Evolutionary conservation across 306 rosid species (phyloP), one percentile per base, ranked within the genome.

Genomic region (Prunus campanulata): DNA sequence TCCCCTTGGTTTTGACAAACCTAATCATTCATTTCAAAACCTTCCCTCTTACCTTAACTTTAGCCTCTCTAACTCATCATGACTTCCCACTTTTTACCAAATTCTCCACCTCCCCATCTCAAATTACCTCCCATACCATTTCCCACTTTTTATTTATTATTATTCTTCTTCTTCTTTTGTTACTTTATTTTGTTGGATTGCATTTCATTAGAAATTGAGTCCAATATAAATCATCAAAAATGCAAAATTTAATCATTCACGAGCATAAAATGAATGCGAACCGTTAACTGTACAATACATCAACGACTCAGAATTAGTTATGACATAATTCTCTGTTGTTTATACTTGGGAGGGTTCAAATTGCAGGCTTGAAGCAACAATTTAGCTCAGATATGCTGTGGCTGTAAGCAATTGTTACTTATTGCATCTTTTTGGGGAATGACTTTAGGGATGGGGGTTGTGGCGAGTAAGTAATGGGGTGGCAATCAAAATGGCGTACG

Each of bases 11-110:
- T 85, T 85, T 83, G 77, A 60, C 84, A 78, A 85, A 81, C 85
- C 84, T 86, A 83, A 89, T 91, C 91, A 91, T 91, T 69, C 47
- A 4, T 24, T 76, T 84, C 56, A 50, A 54, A 82, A 77, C 44
- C 84, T 74, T 66, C 59, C 77, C 71, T 75, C 24, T 78, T 78
- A 66, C 74, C 84, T 74, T 73, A 73, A 39, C 86, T 86, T 77
- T 82, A 63, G 8, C 78, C 83, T 80, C 84, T 56, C 39, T 56
- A 14, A 4, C 72, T 0, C 80, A 84, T 83, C 93, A 81, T 81
- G 13, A 67, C 79, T 50, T 20, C 61, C 60, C 57, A 6, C 44
- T 57, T 32, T 42, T 80, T 59, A 44, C 83, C 79, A 83, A 72
- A 35, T 63, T 48, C 71, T 65, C 81, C 82, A 10, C 51, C 62